Conservation (phyloP, 2,329 filamentous ascomycete genomes). For the Diaporthe capsici region DNA sequence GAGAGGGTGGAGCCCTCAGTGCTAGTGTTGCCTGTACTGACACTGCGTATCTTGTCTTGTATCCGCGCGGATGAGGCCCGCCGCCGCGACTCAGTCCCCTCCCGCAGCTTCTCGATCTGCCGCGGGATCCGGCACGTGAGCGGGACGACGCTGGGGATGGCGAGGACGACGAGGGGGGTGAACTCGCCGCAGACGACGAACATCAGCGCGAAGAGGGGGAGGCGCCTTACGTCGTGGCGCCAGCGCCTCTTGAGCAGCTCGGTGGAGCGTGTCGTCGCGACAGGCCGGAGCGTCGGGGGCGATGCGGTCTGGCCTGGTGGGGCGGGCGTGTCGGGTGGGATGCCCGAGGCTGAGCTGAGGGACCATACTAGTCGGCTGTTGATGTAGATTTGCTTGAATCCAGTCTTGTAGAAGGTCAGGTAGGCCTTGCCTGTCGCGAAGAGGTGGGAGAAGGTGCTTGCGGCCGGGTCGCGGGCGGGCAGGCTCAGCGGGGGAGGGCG, state of each 20-base stretch:
- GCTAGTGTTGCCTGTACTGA: neutral
- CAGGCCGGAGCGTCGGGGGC: constrained; percentile 51
- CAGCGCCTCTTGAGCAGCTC: too few relatives aligned
- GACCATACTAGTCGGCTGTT: constrained; percentile 71
- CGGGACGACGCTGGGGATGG: constrained; percentile 79
- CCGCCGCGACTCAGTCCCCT: constrained; percentile 67
- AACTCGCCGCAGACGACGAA: constrained; percentile 88
- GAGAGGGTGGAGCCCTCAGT: neutral
- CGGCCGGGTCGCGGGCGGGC: constrained; percentile 65
- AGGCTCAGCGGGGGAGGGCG: constrained; percentile 78
- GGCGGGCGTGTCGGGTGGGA: constrained; percentile 48
- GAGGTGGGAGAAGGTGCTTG: constrained; percentile 66
- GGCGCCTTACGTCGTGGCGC: constrained; percentile 79
- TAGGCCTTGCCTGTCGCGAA: constrained; percentile 81
- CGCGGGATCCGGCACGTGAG: constrained; percentile 85
- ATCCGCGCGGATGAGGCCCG: constrained; percentile 62
- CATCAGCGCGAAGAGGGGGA: constrained; percentile 84
- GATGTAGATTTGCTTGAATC: constrained; percentile 79
- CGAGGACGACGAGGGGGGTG: constrained; percentile 83
- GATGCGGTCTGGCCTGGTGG: constrained; percentile 61
- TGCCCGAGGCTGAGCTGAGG: constrained; percentile 50
- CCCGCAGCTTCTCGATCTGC: constrained; percentile 74
- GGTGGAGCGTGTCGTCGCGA: constrained; percentile 70
- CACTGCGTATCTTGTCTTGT: neutral
- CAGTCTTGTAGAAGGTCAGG: constrained; percentile 87